Base-by-base conservation (phyloP, 1,139 yeast genomes). In the Lodderomyces orthopsilosis region DNA sequence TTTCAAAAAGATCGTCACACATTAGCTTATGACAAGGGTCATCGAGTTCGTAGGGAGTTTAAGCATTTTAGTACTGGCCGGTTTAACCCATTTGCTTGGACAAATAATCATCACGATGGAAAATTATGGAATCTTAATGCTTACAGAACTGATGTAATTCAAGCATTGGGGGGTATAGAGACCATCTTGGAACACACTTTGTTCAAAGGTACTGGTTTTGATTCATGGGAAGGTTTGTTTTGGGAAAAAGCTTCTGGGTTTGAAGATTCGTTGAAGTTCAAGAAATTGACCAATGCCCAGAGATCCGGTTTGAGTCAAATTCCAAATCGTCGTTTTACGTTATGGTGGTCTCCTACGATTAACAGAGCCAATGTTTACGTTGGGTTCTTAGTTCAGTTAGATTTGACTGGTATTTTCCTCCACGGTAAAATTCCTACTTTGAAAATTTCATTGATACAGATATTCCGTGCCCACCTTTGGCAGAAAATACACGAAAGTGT, bases 291-390 rank as follows among this genome's bases (percentile, higher is more conserved):
- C 2, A 93, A 91, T 65, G 99, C 99, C 1, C 99, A 94, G 68
- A 74, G 98, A 56, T 85, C 97, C 2, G 99, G 99, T 61, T 77
- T 94, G 52, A 88, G 95, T 61, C 99, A 94, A 66, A 93, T 94
- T 56, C 99, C 99, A 3, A 94, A 94, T 61, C 84, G 99, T 63
- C 77, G 99, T 38, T 94, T 94, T 59, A 94, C 98, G 0, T 69
- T 94, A 37, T 94, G 99, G 99, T 94, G 99, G 99, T 90, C 98
- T 1, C 99, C 99, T 6, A 94, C 99, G 1, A 94, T 94, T 53
- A 94, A 94, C 56, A 79, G 99, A 53, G 98, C 98, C 4, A 93
- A 94, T 57, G 98, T 94, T 19, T 94, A 94, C 58, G 98, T 94
- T 46, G 99, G 99, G 28, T 94, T 93, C 69, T 75, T 90, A 60